Base-by-base conservation (phyloP, 805 yeast species). In the Komagataella pastoris region DNA sequence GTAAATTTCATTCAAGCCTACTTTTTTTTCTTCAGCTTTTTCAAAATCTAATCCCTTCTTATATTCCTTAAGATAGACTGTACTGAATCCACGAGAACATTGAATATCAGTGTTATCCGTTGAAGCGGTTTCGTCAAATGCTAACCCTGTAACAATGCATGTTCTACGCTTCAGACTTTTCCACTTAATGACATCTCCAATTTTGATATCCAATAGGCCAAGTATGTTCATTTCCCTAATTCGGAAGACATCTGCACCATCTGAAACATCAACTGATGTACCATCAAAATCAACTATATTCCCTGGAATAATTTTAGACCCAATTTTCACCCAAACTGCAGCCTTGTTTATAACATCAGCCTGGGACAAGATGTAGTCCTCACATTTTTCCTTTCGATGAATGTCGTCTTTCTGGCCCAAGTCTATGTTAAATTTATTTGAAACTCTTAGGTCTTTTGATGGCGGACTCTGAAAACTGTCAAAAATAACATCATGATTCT, bases 21-120 rank as follows among this genome's bases (percentile, higher is more conserved):
- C 36, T 23, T 10, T 46, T n/a, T 52, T 49, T 51, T 52, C 54
- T 51, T 60, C 66, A 44, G 51, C 54, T n/a, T 24, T 52, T 48
- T 54, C 56, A 44, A 47, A 52, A 21, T 53, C 57, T 19, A 48
- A 47, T 10, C 48, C 24, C 49, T 55, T 57, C n/a, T 56, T 55
- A 58, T 62, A 55, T 48, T 60, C 65, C 54, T 59, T 66, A 6
- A 71, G 63, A 54, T 66, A 65, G 2, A 80, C 75, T 0, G 71
- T 66, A 58, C 81, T 80, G 58, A 68, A 83, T 0, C 89, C 89
- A 55, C 88, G 66, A 52, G 80, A 69, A 59, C 88, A 83, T 49
- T 70, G 63, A 6, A 82, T 71, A 0, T 56, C 55, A 17, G 61
- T 57, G 7, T 54, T 55, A 6, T 62, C 58, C 1, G 57, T 53